Evolutionary conservation across 1,284 basidiomycete species (phyloP).

Genomic region (Ceratobasidium sp.): DNA sequence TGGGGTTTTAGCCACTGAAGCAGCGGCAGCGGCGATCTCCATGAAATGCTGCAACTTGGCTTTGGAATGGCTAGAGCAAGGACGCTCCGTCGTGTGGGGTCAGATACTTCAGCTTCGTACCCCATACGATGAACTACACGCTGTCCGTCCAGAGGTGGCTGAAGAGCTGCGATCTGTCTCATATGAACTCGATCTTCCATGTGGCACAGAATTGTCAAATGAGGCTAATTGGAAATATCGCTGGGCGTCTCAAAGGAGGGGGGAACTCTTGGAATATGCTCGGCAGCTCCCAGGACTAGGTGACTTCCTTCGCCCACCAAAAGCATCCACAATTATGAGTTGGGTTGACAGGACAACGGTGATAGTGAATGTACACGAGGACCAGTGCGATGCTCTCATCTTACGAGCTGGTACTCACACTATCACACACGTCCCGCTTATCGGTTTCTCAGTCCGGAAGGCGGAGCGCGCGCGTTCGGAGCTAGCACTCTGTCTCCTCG

Average conservation of each 20-base stretch:
- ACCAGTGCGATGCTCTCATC: no score
- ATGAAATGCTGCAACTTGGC: background rate
- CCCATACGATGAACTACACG: background rate
- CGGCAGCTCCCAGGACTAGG: no score
- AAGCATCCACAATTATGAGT: background rate
- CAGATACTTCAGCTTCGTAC: slow-evolving; percentile 17
- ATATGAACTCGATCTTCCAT: background rate
- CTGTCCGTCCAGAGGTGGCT: background rate
- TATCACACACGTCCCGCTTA: background rate
- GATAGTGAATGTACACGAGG: no score
- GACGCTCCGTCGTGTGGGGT: slow-evolving; percentile 5
- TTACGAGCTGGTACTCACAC: no score
- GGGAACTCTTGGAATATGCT: background rate
- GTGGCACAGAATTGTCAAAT: background rate
- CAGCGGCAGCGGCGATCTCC: background rate
- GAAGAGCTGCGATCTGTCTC: background rate
- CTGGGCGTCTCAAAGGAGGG: background rate
- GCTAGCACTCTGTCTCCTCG: background rate
- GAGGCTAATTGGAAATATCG: background rate
- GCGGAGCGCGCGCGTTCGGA: background rate
- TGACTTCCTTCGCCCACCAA: background rate
- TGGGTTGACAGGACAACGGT: background rate
- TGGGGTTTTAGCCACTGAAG: background rate
- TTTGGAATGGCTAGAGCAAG: slow-evolving; percentile 28
- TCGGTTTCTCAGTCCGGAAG: background rate